Conservation (phyloP, 1,284 basidiomycete genomes). For the Apiotrichum siamense region DNA sequence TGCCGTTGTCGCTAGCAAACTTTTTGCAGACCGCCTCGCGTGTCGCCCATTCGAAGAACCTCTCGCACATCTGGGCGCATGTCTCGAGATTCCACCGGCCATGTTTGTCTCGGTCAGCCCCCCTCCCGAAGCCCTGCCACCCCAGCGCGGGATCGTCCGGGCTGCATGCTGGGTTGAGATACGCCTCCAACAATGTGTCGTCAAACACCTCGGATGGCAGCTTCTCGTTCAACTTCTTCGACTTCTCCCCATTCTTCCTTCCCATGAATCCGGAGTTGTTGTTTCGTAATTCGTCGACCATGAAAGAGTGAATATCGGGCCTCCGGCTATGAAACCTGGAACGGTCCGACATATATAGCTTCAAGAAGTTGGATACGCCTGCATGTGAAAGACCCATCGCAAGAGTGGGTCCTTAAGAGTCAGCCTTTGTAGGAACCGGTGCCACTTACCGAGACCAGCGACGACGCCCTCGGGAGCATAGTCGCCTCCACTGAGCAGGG, state of each 20-base stretch:
- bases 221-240: constrained; percentile 55
- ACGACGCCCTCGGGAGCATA: constrained; percentile 62
- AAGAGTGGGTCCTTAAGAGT: constrained; percentile 41
- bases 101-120: constrained; percentile 16
- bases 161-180: constrained; percentile 56
- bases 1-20: constrained; percentile 32
- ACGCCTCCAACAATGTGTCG: constrained; percentile 63
- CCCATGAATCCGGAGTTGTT: constrained; percentile 59
- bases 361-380: constrained; percentile 53
- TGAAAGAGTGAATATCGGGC: constrained; percentile 54
- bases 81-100: constrained; percentile 55
- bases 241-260: constrained; percentile 55
- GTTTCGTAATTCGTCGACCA: constrained; percentile 64
- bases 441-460: constrained; percentile 31
- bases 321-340: constrained; percentile 41
- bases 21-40: constrained; percentile 52
- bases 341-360: constrained; percentile 53
- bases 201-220: constrained; percentile 52
- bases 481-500: constrained; percentile 81
- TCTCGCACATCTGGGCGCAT: constrained; percentile 69
- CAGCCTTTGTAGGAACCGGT: constrained; percentile 6
- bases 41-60: constrained; percentile 84
- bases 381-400: constrained; percentile 49
- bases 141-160: constrained; percentile 19
- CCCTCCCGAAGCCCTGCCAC: constrained; percentile 42